These are phyloP conservation scores for Adansonia madagascariensis DNA, from an alignment of 441 rosid species.

Conservation along the genomic window DNA sequence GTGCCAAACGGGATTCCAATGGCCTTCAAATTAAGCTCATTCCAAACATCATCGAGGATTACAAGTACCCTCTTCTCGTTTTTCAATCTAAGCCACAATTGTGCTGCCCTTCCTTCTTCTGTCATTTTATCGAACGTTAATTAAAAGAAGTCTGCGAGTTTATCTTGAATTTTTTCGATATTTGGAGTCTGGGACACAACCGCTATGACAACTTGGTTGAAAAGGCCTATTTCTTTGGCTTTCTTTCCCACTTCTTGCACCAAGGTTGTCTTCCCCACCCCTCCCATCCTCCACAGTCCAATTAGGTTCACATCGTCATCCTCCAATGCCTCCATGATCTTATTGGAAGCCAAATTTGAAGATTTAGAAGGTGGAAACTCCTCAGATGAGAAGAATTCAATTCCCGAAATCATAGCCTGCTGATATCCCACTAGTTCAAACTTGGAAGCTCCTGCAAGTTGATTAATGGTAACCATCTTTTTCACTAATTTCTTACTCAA, in stretches of 20 bases:
- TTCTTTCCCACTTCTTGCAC: background rate
- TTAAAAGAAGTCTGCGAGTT: background rate
- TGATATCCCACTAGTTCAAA: background rate
- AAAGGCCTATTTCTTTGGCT: background rate
- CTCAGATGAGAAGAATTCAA: background rate
- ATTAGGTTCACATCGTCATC: background rate
- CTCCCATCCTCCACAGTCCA: slow-evolving; percentile 1
- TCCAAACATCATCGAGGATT: background rate
- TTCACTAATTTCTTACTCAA: slow-evolving; percentile 9
- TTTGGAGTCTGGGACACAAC: background rate
- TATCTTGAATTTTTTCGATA: background rate
- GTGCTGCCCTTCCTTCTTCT: background rate
- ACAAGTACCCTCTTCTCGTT: background rate
- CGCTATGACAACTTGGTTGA: background rate
- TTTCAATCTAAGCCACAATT: slow-evolving; percentile 13
- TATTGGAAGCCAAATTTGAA: background rate
- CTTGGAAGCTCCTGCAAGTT: background rate
- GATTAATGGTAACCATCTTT: background rate
- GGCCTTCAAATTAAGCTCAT: background rate
- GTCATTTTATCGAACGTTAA: background rate
- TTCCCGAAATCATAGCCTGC: background rate
- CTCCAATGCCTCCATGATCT: background rate
- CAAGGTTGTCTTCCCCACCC: background rate
- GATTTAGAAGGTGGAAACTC: background rate
- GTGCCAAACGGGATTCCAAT: background rate